Conservation (phyloP, 2,329 filamentous ascomycete species). For the Lecanosticta acicola region DNA sequence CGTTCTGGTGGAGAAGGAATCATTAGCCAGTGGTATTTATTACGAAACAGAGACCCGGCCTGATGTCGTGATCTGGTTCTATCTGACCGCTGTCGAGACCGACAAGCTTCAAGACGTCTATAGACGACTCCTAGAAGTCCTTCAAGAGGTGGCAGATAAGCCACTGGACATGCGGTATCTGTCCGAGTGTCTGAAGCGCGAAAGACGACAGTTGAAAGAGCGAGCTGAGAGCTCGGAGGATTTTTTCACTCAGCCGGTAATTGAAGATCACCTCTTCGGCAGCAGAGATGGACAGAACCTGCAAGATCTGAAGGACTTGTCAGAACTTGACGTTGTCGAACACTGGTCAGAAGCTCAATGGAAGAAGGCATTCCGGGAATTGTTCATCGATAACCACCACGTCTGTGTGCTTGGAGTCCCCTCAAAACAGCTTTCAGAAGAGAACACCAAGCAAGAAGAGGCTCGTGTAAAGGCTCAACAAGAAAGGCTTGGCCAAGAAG, state of each 20-base stretch:
- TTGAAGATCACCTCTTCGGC: constrained; percentile 88
- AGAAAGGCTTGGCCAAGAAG: constrained; percentile 71
- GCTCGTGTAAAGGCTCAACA: constrained; percentile 73
- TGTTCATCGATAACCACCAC: constrained; percentile 79
- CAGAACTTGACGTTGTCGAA: constrained; percentile 61
- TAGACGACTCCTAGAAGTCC: constrained; percentile 73
- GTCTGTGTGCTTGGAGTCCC: constrained; percentile 84
- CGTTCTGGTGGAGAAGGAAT: constrained; percentile 83
- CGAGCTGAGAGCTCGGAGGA: constrained; percentile 74
- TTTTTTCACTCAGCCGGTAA: constrained; percentile 79
- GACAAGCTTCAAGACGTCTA: constrained; percentile 79
- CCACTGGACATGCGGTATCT: constrained; percentile 87
- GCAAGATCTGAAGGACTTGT: constrained; percentile 37
- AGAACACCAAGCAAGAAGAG: constrained; percentile 76
- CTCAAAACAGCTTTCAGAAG: constrained; percentile 70
- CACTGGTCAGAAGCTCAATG: constrained; percentile 79
- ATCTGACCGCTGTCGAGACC: constrained; percentile 79
- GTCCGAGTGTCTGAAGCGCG: constrained; percentile 76
- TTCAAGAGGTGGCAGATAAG: constrained; percentile 73
- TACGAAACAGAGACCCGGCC: constrained; percentile 75
- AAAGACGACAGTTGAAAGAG: constrained; percentile 75
- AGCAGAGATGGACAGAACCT: constrained; percentile 65
- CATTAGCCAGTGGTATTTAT: constrained; percentile 78
- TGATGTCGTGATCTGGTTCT: constrained; percentile 77
- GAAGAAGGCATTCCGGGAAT: constrained; percentile 74